phyloP scores from a whole-genome alignment of 352 stramenopile species.

The Phytophthora crassamura region DNA sequence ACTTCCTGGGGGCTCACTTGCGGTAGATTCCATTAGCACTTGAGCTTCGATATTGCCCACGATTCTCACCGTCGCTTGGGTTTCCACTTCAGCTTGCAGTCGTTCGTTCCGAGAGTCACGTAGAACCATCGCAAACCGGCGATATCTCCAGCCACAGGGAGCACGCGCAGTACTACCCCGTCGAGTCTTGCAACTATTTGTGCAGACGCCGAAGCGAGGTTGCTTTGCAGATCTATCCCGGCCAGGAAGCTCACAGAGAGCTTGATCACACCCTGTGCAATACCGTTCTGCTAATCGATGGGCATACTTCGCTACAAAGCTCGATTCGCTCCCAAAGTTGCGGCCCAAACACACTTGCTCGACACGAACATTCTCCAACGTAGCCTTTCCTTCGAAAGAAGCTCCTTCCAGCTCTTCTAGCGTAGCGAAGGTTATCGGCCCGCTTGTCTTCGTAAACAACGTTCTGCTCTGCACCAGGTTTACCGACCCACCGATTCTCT shows the following conservation, averaged over 20 bases:
- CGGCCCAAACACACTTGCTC: slow-evolving; percentile 50
- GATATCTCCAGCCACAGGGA: slow-evolving; percentile 52
- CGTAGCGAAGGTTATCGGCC: slow-evolving; percentile 25
- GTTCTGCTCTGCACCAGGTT: background rate
- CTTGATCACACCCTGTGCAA: slow-evolving; percentile 50
- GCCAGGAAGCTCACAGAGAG: slow-evolving; percentile 38
- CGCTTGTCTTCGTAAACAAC: background rate
- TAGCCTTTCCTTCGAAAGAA: slow-evolving; percentile 22
- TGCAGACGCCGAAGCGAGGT: slow-evolving; percentile 42
- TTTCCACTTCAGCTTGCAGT: slow-evolving; percentile 44
- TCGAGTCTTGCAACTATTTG: slow-evolving; percentile 41
- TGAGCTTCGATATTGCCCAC: slow-evolving; percentile 61
- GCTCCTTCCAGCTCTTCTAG: slow-evolving; percentile 46
- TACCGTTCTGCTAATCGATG: slow-evolving; percentile 51
- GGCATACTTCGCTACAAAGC: slow-evolving; percentile 37
- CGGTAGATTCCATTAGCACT: slow-evolving; percentile 31
- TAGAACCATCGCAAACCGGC: slow-evolving; percentile 50
- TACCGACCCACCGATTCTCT: slow-evolving; percentile 10
- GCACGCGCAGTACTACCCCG: slow-evolving; percentile 23
- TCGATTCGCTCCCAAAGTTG: slow-evolving; percentile 35
- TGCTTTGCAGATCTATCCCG: slow-evolving; percentile 13
- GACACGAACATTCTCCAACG: slow-evolving; percentile 51
- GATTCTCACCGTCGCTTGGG: slow-evolving; percentile 40
- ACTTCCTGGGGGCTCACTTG: background rate
- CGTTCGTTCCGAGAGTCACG: slow-evolving; percentile 40